Conservation (phyloP, 495 filamentous ascomycete species). For the Staphylotrichum longicolle region DNA sequence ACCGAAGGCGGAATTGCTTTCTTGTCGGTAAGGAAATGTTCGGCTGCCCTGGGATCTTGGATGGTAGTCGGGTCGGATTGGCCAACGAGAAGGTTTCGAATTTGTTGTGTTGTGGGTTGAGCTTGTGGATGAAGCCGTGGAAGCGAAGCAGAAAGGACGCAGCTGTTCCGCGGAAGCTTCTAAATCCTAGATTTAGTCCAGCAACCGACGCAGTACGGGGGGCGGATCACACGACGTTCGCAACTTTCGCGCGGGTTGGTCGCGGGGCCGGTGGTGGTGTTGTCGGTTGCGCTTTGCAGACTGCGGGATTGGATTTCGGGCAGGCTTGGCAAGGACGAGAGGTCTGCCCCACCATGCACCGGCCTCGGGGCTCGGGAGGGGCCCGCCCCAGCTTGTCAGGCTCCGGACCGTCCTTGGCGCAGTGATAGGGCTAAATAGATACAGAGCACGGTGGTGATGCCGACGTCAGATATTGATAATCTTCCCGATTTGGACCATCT, state of each 20-base stretch:
- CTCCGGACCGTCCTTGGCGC: not conserved
- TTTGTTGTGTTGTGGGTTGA: constrained; percentile 6
- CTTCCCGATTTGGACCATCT: too few species aligned
- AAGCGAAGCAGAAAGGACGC: not conserved
- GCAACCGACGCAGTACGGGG: not conserved
- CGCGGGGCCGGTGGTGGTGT: not conserved
- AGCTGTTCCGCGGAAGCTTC: too few species aligned
- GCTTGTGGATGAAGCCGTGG: not conserved
- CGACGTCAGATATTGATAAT: too few species aligned
- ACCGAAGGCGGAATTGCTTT: too few species aligned
- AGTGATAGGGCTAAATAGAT: not conserved
- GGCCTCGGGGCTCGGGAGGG: not conserved
- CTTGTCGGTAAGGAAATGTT: too few species aligned
- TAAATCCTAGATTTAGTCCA: not conserved
- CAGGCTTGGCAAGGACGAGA: constrained; percentile 11
- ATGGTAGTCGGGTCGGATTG: too few species aligned
- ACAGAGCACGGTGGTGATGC: too few species aligned
- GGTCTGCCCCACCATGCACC: constrained; percentile 9
- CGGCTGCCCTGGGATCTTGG: too few species aligned
- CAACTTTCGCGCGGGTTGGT: not conserved
- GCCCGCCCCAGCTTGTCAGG: not conserved
- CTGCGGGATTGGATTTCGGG: constrained; percentile 6
- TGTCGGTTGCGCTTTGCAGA: not conserved
- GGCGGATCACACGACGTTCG: not conserved
- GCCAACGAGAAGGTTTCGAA: not conserved